Base-by-base conservation (phyloP, 306 rosid genomes). In the Arachis stenosperma region DNA sequence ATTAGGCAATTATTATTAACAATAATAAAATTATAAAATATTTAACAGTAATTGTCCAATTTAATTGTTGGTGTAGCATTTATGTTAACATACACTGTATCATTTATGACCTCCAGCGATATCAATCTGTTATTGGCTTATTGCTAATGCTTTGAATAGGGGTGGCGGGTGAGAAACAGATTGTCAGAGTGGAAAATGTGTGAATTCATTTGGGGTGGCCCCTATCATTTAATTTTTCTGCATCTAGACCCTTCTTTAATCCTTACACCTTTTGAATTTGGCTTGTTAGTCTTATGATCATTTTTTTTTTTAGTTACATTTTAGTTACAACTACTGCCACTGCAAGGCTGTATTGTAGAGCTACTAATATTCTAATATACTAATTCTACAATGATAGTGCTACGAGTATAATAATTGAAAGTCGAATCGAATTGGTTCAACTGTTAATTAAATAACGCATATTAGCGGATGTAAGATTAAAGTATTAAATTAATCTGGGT, bases 211-310 rank as follows among this genome's bases (percentile, higher is more conserved):
- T 39, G 65, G 60, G 12, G 12, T 9, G 51, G 62, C 42, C 61
- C 48, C 52, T 6, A 8, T 46, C 30, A 10, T 52, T 22, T 41
- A 12, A 10, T 61, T 61, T 37, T 43, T 71, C 54, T 51, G 9
- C 66, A 40, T 59, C 84, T 43, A 58, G 73, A 61, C 15, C 2
- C 76, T 62, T 74, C 74, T 14, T 62, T 33, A 3, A 7, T 46
- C 8, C 3, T 7, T 22, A 22, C 27, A 22, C 27, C 27, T 14
- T 50, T 48, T 7, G 59, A 13, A 8, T 50, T 2, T 6, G 11
- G 53, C 22, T 6, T 1, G 1, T 6, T 22, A 22, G 77, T 14
- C 2, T 1, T 4, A 5, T 11, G 37, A 67, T 46, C 55, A 4
- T 61, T 36, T 41, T n/a, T 41, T n/a, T 50, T 46, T 37, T 33